Evolutionary conservation across 1,284 basidiomycete genomes (phyloP), one percentile per base, ranked within the genome.

Genomic region (Coniophora puteana): DNA sequence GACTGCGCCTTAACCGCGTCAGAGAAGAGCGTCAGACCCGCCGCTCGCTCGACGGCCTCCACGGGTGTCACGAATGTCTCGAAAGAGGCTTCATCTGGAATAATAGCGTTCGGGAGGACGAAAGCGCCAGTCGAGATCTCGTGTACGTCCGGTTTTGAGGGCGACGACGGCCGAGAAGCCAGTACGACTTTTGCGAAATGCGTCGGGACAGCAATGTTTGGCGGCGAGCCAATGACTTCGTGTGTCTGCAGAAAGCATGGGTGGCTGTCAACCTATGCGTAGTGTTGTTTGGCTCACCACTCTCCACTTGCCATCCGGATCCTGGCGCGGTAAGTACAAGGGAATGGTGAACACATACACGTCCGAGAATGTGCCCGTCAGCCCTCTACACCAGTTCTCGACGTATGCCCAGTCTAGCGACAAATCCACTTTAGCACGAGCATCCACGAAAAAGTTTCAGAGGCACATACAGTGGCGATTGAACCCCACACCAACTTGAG

Each of bases 341-440:
- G 96, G 96, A 18, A 99, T 76, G 7, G 96, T 99, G 65, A 99
- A 99, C 29, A 99, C 84, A 62, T 95, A 99, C 36, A 99, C 93
- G 58, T 99, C 93, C 37, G 87, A 71, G 61, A 97, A 99, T 20
- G 74, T 77, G 17, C 69, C 74, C 0, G 95, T 98, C 31, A 99
- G 74, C 8, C 86, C 76, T 21, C 96, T 77, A 60, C 93, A 95
- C 83, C 95, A 99, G 55, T 96, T 88, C 65, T 99, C 96, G 8
- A 94, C 64, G 60, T 94, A 96, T 8, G 93, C 93, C 94, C 93
- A 97, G 61, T 96, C 91, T 94, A 45, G 28, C 4, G 4, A 14
- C 8, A 20, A 5, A 20, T 20, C 8, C 20, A n/a, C n/a, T n/a
- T 31, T 8, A 31, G 29, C 10, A 27, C 10, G 26, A 17, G 16